phyloP scores from a whole-genome alignment of 345 rosid genomes.

The Eucalyptus decipiens region DNA sequence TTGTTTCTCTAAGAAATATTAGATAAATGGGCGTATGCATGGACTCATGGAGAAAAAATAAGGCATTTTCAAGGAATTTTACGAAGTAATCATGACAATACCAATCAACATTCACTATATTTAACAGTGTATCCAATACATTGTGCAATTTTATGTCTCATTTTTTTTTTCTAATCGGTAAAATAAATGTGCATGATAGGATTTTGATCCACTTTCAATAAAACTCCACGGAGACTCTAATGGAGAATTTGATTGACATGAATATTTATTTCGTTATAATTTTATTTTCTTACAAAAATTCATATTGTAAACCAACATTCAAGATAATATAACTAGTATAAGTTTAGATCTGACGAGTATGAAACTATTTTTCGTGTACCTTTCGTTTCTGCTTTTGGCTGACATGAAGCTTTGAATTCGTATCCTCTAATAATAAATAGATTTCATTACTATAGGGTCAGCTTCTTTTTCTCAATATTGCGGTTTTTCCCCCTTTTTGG shows the following conservation, averaged over 20 bases:
- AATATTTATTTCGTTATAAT: background rate
- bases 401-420: background rate
- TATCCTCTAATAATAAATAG: background rate
- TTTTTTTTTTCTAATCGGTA: background rate
- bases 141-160: background rate
- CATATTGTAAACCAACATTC: background rate
- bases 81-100: background rate
- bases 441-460: background rate
- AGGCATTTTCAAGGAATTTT: background rate
- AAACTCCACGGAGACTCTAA: background rate
- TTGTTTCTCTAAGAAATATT: background rate
- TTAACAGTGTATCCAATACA: background rate
- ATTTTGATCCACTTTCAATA: background rate
- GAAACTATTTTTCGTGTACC: background rate
- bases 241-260: background rate
- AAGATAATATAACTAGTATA: background rate
- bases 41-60: background rate
- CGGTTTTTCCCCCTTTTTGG: background rate
- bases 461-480: background rate
- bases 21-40: background rate
- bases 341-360: background rate
- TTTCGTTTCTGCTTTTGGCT: background rate
- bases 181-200: background rate
- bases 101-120: background rate
- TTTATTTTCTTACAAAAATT: background rate